Percentiles rank a stretch among this genome's conserved stretches.
These are phyloP conservation scores for Penicillium verhagenii DNA, from an alignment of 495 filamentous ascomycete species.

Conservation along the genomic window DNA sequence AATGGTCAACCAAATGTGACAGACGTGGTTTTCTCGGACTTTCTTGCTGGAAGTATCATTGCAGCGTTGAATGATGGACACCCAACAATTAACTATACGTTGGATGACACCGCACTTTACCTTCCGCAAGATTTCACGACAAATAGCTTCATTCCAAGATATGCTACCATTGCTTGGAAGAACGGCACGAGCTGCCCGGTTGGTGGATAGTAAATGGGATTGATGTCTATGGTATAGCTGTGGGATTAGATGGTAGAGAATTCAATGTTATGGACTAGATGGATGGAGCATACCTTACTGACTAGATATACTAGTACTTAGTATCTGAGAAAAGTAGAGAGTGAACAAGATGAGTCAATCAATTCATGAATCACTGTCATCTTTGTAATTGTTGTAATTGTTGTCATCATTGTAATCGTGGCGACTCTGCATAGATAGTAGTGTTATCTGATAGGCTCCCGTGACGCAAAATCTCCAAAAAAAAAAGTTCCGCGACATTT, in stretches of 20 bases:
- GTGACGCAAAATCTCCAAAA: neutral
- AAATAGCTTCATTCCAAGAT: constrained; percentile 2
- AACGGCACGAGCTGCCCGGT: constrained; percentile 1
- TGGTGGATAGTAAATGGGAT: neutral
- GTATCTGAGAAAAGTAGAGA: too few species aligned
- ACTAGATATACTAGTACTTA: too few species aligned
- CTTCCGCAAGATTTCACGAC: constrained; percentile 8
- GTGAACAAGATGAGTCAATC: too few species aligned
- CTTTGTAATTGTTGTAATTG: too few species aligned
- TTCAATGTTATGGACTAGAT: too few species aligned
- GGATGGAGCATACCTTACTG: too few species aligned
- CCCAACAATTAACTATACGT: constrained; percentile 1
- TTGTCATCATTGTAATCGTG: neutral
- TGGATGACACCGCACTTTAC: neutral
- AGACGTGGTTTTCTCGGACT: constrained; percentile 11
- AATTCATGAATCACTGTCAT: too few species aligned
- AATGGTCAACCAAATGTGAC: constrained; percentile 1
- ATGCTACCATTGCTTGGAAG: constrained; percentile 3
- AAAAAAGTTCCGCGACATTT: constrained; percentile 14
- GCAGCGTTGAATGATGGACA: constrained; percentile 2
- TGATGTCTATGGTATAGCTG: too few species aligned
- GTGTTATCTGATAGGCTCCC: neutral
- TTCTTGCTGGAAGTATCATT: constrained; percentile 3
- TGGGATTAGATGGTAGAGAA: too few species aligned
- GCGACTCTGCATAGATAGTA: neutral